Conservation (phyloP, 1,284 basidiomycete species). For the Puccinia coronata region DNA sequence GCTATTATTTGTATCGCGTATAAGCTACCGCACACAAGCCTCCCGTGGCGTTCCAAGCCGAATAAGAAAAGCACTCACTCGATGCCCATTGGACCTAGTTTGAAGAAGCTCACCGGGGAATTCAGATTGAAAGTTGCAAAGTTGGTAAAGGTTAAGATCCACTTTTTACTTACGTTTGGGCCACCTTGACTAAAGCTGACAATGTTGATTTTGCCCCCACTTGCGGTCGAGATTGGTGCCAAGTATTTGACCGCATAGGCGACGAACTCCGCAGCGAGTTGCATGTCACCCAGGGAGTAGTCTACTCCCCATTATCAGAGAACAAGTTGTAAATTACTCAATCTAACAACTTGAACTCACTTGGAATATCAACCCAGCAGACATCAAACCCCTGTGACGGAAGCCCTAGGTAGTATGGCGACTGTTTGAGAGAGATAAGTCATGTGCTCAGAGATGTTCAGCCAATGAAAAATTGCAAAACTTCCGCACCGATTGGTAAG, state of each 20-base stretch:
- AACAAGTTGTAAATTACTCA: background rate
- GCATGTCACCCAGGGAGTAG: constrained; percentile 55
- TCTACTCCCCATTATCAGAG: background rate
- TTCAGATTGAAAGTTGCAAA: too few relatives aligned
- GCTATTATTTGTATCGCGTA: too few relatives aligned
- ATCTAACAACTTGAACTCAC: constrained; percentile 15
- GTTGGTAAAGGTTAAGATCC: too few relatives aligned
- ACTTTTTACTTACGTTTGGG: constrained; percentile 53
- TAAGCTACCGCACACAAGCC: too few relatives aligned
- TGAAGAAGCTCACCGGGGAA: too few relatives aligned
- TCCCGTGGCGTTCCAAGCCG: background rate
- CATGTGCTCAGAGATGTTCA: background rate
- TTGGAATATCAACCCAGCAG: constrained; percentile 57
- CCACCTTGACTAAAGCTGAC: constrained; percentile 58
- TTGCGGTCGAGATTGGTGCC: constrained; percentile 51
- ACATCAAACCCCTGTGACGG: constrained; percentile 57
- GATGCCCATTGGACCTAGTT: constrained; percentile 36
- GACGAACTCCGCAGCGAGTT: constrained; percentile 57
- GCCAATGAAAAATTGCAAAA: background rate
- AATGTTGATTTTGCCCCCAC: constrained; percentile 56
- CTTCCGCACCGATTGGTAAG: background rate
- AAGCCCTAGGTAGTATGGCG: constrained; percentile 7
- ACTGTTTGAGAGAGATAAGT: background rate
- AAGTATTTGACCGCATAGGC: constrained; percentile 56
- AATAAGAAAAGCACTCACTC: constrained; percentile 6